Base-by-base conservation (phyloP, 345 rosid genomes). In the Corchorus capsularis region DNA sequence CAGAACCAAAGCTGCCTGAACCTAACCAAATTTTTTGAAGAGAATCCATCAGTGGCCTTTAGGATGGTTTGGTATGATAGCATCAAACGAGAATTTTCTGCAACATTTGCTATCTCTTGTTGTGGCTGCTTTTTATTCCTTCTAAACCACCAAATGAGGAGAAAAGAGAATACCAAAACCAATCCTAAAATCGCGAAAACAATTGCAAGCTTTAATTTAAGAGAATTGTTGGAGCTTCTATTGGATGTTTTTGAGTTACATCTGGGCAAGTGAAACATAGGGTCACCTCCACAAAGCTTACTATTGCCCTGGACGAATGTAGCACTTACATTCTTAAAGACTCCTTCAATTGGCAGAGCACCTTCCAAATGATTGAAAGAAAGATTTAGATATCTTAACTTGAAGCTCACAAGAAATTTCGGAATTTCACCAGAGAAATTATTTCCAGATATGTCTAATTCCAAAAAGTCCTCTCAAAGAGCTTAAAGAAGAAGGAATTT, bases 211-310 rank as follows among this genome's bases (percentile, higher is more conserved):
- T 67, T 46, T 3, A 35, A 41, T 41, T 39, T 46, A 15, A 6
- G 57, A 32, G 39, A 22, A 13, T n/a, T 12, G 4, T 0, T 32
- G 57, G 15, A 1, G 37, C 16, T 4, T 3, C 6, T 3, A 39
- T 39, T 1, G 43, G 41, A 69, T 15, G 50, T 37, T 63, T 63
- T 63, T 0, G 49, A 22, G 57, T 35, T 69, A 59, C 81, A 81
- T 46, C 8, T 10, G 0, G 74, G 64, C 14, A 78, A 35, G 52
- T 55, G 65, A 16, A 47, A 19, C 9, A 27, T 6, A 27, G 65
- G 60, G 9, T 75, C 15, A 8, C 87, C 89, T 10, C 87, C 86
- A 60, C 86, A 86, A 19, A 86, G 83, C 52, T 79, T 74, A 19
- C 1, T 22, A 11, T 85, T 89, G 17, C 87, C 86, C 0, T n/a